Base-by-base conservation (phyloP, 805 yeast species). In the Millerago galiae region DNA sequence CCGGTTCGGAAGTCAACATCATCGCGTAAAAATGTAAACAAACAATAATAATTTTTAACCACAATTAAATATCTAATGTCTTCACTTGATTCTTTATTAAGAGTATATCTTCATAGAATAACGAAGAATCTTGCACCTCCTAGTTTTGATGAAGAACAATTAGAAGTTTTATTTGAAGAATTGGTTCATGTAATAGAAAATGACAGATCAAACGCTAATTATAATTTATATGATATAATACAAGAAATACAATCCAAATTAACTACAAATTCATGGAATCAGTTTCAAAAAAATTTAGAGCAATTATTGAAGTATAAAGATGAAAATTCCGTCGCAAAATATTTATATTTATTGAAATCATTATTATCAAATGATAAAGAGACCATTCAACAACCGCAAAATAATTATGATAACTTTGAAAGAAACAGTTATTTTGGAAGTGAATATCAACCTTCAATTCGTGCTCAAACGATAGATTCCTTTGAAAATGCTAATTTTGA, bases 401-500 rank as follows among this genome's bases (percentile, higher is more conserved):
- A 15, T 4, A 14, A 16, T 11, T 18, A 35, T 32, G 40, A 38
- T 3, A 38, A 26, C 12, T 30, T 38, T 17, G 38, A 29, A 18
- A 13, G 35, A 24, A 39, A 35, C 26, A 29, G 37, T 17, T 35
- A 29, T 35, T 48, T 40, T 21, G 53, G 45, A 12, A 42, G 37
- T 31, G 45, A 42, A 12, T 42, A 42, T 17, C 45, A 38, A 24
- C 45, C 35, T 8, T 38, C 45, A 7, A n/a, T 38, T 8, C 33
- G 35, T n/a, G 45, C 35, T 10, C 54, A 43, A 5, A 61, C 62
- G n/a, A 62, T 64, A 5, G 69, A 64, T 38, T 67, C 72, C 0
- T 67, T 60, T 49, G 72, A 67, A 41, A 61, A 65, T 35, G 46
- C 48, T 7, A 50, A 54, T 30, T 49, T 60, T 33, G 71, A 67